phyloP scores from a whole-genome alignment of 768 basidiomycete genomes.

The Solioccasus polychromus region DNA sequence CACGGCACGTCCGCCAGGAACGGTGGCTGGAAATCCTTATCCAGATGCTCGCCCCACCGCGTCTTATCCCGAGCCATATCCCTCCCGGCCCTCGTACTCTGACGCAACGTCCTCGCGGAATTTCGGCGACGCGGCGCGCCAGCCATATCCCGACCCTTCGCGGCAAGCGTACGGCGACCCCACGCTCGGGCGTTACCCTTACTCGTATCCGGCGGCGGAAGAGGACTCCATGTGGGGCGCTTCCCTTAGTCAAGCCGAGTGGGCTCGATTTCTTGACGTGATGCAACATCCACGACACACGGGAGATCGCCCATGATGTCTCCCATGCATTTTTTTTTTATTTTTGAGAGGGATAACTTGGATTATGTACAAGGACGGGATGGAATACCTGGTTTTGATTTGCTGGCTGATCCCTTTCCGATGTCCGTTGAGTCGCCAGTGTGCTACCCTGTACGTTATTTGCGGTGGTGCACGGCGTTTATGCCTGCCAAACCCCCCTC shows the following conservation, averaged over 20 bases:
- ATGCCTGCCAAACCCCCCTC: background rate
- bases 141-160: constrained; percentile 25
- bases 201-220: constrained; percentile 49
- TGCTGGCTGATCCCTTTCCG: constrained; percentile 8
- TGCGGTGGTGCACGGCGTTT: constrained; percentile 18
- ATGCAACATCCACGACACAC: constrained; percentile 46
- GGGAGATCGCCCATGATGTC: constrained; percentile 26
- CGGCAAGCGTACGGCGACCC: constrained; percentile 28
- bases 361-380: constrained; percentile 29
- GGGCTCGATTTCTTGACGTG: constrained; percentile 63
- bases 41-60: constrained; percentile 22
- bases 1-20: constrained; percentile 14
- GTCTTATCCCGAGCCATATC: constrained; percentile 26
- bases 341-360: constrained; percentile 6
- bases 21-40: constrained; percentile 27
- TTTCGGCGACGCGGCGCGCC: constrained; percentile 19
- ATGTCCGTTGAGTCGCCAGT: constrained; percentile 16
- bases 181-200: constrained; percentile 22
- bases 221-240: constrained; percentile 74
- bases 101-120: constrained; percentile 25
- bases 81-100: constrained; percentile 24
- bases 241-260: constrained; percentile 74
- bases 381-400: constrained; percentile 24
- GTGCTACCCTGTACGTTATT: constrained; percentile 24
- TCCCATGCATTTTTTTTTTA: no score